Conservation (phyloP, 257 asterid species). For the Vinca minor region DNA sequence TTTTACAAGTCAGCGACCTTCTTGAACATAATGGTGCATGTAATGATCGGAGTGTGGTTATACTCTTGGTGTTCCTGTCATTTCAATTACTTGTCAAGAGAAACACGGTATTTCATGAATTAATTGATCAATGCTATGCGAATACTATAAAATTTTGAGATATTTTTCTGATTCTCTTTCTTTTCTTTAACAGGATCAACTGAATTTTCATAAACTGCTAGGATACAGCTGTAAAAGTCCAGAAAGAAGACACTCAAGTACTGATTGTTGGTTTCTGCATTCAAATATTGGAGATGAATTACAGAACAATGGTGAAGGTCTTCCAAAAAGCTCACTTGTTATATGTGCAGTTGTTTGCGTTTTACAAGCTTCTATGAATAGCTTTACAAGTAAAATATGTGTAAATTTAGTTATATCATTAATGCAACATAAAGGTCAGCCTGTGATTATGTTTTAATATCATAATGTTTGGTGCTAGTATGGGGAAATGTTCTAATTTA, state of each 20-base stretch:
- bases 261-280: conserved; percentile 32
- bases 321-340: conserved; percentile 8
- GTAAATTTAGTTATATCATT: no score
- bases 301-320: conserved; percentile 48
- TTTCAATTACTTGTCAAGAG: conserved; percentile 85
- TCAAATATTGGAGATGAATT: conserved; percentile 17
- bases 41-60: conserved; percentile 71
- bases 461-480: no score
- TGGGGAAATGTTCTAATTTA: no score
- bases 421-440: no score
- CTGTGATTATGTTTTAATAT: no score
- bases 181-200: conserved; percentile 53
- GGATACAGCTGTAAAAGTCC: conserved; percentile 62
- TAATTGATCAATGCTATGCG: conserved; percentile 4
- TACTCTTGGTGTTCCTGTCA: conserved; percentile 85
- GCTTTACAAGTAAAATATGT: no score
- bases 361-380: no score
- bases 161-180: conserved; percentile 12
- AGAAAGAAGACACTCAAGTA: conserved; percentile 36
- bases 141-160: conserved; percentile 9
- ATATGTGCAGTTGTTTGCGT: neutral
- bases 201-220: conserved; percentile 83
- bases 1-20: conserved; percentile 88
- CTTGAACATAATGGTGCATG: conserved; percentile 88
- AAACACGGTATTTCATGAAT: conserved; percentile 50